Base-by-base conservation (phyloP, 2,329 filamentous ascomycete species). In the Pseudogymnoascus sp. region DNA sequence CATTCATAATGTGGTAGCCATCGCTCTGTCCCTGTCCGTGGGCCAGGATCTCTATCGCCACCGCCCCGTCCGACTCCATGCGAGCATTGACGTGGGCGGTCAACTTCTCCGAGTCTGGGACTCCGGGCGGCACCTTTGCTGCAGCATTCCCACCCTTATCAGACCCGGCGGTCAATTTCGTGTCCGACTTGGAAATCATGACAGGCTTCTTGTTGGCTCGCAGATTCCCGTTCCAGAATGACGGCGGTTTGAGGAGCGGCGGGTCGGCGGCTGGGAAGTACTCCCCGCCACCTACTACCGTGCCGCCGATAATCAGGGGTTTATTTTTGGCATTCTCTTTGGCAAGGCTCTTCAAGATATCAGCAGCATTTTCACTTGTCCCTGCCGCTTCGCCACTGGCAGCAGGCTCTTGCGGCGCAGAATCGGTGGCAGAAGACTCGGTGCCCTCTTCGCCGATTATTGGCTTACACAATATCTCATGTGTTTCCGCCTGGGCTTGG, bases 211-310 rank as follows among this genome's bases (percentile, higher is more conserved):
- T 60, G 38, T 11, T 41, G 35, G 16, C 33, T 21, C 23, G 16
- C 11, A n/a, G 3, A 14, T 26, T 38, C 23, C 11, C 16, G 16
- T 23, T 41, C 38, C 58, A 60, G 38, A 60, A 60, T 26, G 33
- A 4, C 19, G 58, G 58, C 5, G 58, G 58, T 4, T n/a, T 23
- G 29, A 55, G 49, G 6, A 60, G 58, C 11, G 79, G 76, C 63
- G 78, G 78, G 61, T 82, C 84, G 59, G 83, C 78, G 49, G 76
- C 76, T 1, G 82, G 82, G 4, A 87, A 80, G 43, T 82, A 74
- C 21, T 75, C 75, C 69, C 81, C 80, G 2, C 78, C 84, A 4
- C 85, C 85, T 10, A 88, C 78, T 67, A 81, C 76, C 59, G 86
- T 81, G 49, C 81, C 82, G 19, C 84, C 85, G 19, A 87, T 78